phyloP scores from a whole-genome alignment of 2,329 filamentous ascomycete genomes.

The Nemania sp. region DNA sequence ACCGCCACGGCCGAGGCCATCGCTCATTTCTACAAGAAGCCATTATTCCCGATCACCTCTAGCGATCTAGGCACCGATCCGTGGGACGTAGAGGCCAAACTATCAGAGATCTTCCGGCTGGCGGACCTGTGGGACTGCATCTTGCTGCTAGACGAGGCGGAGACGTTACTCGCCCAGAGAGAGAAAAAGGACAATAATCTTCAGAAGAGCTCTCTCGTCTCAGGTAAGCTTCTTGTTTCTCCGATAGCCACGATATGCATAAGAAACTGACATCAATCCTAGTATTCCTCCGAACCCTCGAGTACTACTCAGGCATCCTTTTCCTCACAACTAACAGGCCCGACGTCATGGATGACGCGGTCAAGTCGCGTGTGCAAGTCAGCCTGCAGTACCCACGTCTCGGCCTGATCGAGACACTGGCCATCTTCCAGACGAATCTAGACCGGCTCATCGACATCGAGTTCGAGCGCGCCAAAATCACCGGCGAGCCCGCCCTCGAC shows the following conservation, averaged over 20 bases:
- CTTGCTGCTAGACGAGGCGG: conserved; percentile 41
- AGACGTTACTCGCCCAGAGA: conserved; percentile 40
- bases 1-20: conserved; percentile 39
- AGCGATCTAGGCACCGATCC: conserved; percentile 40
- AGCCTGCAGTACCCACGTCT: conserved; percentile 38
- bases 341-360: conserved; percentile 38
- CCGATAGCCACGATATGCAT: neutral
- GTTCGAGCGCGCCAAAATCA: conserved; percentile 35
- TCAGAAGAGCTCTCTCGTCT: conserved; percentile 50
- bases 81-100: conserved; percentile 39
- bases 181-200: conserved; percentile 42
- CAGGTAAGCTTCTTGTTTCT: conserved; percentile 34
- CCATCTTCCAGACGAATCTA: conserved; percentile 43
- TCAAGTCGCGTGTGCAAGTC: conserved; percentile 39
- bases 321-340: conserved; percentile 39
- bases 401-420: conserved; percentile 34
- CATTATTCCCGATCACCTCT: conserved; percentile 38
- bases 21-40: conserved; percentile 38
- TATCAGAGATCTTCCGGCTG: conserved; percentile 39
- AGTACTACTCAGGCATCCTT: conserved; percentile 40
- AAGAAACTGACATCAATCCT: conserved; percentile 3
- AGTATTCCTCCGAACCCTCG: conserved; percentile 39
- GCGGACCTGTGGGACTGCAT: conserved; percentile 42
- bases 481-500: conserved; percentile 36
- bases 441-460: conserved; percentile 40